Conservation (phyloP, 768 basidiomycete genomes). For the Lanmaoa pseudosensibilis region DNA sequence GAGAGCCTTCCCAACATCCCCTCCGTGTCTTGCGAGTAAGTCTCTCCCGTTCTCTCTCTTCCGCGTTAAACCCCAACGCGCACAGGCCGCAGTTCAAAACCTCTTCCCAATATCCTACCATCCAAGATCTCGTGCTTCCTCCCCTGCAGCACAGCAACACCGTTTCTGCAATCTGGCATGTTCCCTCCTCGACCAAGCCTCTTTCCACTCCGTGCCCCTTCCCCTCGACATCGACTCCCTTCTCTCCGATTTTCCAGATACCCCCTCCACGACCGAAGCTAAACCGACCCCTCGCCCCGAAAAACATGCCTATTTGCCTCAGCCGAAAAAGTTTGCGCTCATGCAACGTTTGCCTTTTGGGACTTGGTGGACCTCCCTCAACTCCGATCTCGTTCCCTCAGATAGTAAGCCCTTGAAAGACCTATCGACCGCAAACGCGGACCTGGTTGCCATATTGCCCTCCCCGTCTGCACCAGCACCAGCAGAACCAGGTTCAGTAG, state of each 20-base stretch:
- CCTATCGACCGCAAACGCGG: slow-evolving; percentile 64
- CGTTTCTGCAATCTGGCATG: slow-evolving; percentile 74
- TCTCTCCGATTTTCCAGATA: slow-evolving; percentile 31
- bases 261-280: slow-evolving; percentile 25
- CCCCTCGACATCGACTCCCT: slow-evolving; percentile 48
- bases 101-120: slow-evolving; percentile 69
- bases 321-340: slow-evolving; percentile 66
- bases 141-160: slow-evolving; percentile 66
- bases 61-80: background rate
- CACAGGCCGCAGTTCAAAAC: slow-evolving; percentile 61
- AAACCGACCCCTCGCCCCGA: slow-evolving; percentile 23
- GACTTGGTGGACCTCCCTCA: slow-evolving; percentile 78
- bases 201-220: slow-evolving; percentile 46
- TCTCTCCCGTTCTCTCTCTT: slow-evolving; percentile 22
- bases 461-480: slow-evolving; percentile 43
- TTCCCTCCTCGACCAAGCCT: slow-evolving; percentile 71
- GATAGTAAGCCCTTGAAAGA: slow-evolving; percentile 46
- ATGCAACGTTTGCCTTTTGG: slow-evolving; percentile 76
- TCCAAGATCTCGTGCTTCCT: slow-evolving; percentile 61
- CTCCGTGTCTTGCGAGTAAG: slow-evolving; percentile 58
- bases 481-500: slow-evolving; percentile 29
- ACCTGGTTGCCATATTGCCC: slow-evolving; percentile 74
- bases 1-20: slow-evolving; percentile 51
- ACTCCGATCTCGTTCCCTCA: slow-evolving; percentile 41
- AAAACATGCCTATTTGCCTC: slow-evolving; percentile 29